These are phyloP conservation scores for Cladophialophora psammophila DNA, from an alignment of 2,329 filamentous ascomycete species.

Conservation along the genomic window DNA sequence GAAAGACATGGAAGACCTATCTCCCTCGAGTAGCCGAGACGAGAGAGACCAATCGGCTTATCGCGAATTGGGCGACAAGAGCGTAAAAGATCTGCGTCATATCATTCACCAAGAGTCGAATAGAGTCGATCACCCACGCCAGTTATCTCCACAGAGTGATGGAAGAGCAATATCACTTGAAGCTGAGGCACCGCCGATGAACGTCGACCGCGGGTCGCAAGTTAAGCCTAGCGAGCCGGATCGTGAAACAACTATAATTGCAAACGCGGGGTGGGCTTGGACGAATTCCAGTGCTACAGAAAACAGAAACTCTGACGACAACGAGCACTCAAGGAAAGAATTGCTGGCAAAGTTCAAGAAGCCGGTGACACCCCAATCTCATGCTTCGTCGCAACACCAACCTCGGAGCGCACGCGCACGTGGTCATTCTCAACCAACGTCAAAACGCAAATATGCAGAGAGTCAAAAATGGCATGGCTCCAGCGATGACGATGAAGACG, in stretches of 20 bases:
- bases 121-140: neutral
- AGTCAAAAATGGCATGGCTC: conserved; percentile 41
- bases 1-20: conserved; percentile 6
- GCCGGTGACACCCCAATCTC: neutral
- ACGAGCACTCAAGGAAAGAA: neutral
- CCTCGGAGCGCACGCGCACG: neutral
- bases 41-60: conserved; percentile 6
- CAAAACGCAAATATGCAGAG: conserved; percentile 10
- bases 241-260: neutral
- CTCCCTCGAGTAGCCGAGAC: neutral
- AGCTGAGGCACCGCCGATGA: neutral
- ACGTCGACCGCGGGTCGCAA: neutral
- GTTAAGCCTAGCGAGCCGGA: neutral
- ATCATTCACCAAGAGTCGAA: neutral
- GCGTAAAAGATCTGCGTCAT: neutral
- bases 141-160: neutral
- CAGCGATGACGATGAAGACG: conserved; percentile 58
- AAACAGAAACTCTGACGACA: neutral
- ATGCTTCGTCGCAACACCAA: neutral
- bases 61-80: conserved; percentile 2
- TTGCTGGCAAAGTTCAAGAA: conserved; percentile 1
- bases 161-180: neutral
- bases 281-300: no score
- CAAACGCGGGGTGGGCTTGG: neutral
- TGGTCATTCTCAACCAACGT: neutral